Percentiles rank a stretch among this genome's conserved stretches.
Conservation (phyloP, 2,329 filamentous ascomycete species). For the Pyrenophora tritici-repentis region DNA sequence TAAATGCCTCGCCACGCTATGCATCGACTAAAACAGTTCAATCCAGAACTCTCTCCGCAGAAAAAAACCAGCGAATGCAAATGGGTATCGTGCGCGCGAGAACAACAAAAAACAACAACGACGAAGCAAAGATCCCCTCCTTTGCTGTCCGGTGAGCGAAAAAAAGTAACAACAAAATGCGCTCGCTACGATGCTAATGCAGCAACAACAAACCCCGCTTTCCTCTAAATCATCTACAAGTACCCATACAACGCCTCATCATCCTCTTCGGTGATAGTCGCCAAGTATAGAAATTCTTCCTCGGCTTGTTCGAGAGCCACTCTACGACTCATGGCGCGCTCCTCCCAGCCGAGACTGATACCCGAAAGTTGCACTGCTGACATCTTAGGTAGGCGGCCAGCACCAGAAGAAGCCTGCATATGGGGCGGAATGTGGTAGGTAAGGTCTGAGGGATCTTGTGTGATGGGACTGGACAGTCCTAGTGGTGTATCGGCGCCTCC, state of each 20-base stretch:
- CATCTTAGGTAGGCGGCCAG: constrained; percentile 9
- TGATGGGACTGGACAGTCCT: not conserved
- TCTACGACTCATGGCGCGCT: constrained; percentile 8
- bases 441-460: not conserved
- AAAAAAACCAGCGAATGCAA: not conserved
- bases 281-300: constrained; percentile 12
- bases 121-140: too few species aligned
- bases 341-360: constrained; percentile 12
- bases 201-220: too few species aligned
- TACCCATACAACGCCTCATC: constrained; percentile 3
- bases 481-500: constrained; percentile 2
- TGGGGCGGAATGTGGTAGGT: constrained; percentile 6
- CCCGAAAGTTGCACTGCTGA: constrained; percentile 12
- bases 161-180: too few species aligned
- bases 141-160: too few species aligned
- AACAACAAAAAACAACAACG: not conserved
- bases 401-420: not conserved
- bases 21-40: too few species aligned
- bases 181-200: too few species aligned
- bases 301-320: constrained; percentile 12
- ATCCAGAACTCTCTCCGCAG: too few species aligned
- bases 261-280: constrained; percentile 5
- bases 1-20: too few species aligned
- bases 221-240: too few species aligned
- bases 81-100: not conserved